These are phyloP conservation scores for Murraya koenigii DNA, from an alignment of 345 rosid species.

Conservation along the genomic window DNA sequence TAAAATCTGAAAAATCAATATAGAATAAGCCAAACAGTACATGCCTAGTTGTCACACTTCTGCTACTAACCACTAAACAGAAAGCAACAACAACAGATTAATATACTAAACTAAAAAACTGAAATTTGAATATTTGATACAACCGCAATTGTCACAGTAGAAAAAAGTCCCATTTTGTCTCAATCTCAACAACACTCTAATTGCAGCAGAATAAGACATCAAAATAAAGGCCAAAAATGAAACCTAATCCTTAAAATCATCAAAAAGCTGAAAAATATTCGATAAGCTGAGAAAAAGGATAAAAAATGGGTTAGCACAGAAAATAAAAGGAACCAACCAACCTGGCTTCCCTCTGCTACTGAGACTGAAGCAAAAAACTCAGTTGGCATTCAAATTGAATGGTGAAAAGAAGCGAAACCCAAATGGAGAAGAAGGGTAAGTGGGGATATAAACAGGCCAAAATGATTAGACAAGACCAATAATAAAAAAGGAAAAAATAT, in stretches of 20 bases:
- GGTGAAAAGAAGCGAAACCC: constrained; percentile 16
- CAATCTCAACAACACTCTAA: constrained; percentile 38
- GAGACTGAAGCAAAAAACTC: constrained; percentile 14
- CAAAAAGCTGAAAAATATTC: constrained; percentile 8
- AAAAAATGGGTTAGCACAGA: not conserved
- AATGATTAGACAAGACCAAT: not conserved
- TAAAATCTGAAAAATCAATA: constrained; percentile 4
- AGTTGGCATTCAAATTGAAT: constrained; percentile 4
- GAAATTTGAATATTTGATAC: constrained; percentile 9
- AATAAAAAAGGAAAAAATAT: not conserved
- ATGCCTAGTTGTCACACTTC: constrained; percentile 21
- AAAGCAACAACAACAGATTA: not conserved
- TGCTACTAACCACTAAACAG: constrained; percentile 29
- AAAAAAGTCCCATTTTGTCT: constrained; percentile 29
- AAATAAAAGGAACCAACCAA: constrained; percentile 17
- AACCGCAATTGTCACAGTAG: constrained; percentile 9
- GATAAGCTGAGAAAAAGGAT: not conserved
- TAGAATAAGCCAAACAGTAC: constrained; percentile 26
- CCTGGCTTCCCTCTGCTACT: constrained; percentile 18
- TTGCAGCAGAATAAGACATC: not conserved
- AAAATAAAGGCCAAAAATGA: not conserved
- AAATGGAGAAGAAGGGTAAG: constrained; percentile 4
- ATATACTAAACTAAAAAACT: constrained; percentile 6
- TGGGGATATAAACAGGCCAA: constrained; percentile 2
- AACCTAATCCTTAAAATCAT: constrained; percentile 14